phyloP scores from a whole-genome alignment of 2,329 filamentous ascomycete species.

The Sclerotinia borealis region DNA sequence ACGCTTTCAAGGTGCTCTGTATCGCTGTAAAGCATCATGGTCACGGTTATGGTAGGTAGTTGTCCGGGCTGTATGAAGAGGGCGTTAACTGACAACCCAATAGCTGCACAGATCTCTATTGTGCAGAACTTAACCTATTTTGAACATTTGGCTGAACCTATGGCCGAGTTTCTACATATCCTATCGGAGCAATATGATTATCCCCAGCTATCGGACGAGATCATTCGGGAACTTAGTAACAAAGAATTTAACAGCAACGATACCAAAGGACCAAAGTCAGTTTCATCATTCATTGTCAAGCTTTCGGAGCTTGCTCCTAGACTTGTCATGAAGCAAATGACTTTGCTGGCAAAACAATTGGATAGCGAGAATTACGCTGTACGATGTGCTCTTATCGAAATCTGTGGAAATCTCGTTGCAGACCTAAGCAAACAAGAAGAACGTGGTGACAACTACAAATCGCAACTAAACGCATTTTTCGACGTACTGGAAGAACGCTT shows the following conservation, averaged over 20 bases:
- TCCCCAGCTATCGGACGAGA: slow-evolving; percentile 87
- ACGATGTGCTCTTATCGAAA: slow-evolving; percentile 88
- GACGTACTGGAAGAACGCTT: slow-evolving; percentile 95
- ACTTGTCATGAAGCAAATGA: slow-evolving; percentile 96
- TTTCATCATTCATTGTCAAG: slow-evolving; percentile 88
- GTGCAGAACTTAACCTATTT: slow-evolving; percentile 98
- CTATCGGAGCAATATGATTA: slow-evolving; percentile 97
- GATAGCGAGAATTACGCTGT: slow-evolving; percentile 97
- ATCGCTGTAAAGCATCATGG: slow-evolving; percentile 97
- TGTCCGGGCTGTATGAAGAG: background rate
- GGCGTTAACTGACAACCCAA: slow-evolving; percentile 19
- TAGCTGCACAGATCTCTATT: slow-evolving; percentile 93
- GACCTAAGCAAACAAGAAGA: slow-evolving; percentile 90
- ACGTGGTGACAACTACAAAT: slow-evolving; percentile 85
- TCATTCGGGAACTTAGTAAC: slow-evolving; percentile 87
- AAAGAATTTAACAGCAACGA: slow-evolving; percentile 99
- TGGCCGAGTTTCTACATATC: slow-evolving; percentile 97
- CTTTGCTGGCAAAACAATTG: slow-evolving; percentile 84
- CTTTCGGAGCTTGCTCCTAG: slow-evolving; percentile 87
- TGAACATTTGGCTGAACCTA: slow-evolving; percentile 96
- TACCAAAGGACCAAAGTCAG: slow-evolving; percentile 89
- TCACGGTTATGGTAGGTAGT: slow-evolving; percentile 77
- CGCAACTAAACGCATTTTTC: slow-evolving; percentile 93
- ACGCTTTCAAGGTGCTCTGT: slow-evolving; percentile 93
- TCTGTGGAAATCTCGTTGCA: slow-evolving; percentile 90